phyloP scores from a whole-genome alignment of 768 basidiomycete genomes.

The Boletus coccyginus region DNA sequence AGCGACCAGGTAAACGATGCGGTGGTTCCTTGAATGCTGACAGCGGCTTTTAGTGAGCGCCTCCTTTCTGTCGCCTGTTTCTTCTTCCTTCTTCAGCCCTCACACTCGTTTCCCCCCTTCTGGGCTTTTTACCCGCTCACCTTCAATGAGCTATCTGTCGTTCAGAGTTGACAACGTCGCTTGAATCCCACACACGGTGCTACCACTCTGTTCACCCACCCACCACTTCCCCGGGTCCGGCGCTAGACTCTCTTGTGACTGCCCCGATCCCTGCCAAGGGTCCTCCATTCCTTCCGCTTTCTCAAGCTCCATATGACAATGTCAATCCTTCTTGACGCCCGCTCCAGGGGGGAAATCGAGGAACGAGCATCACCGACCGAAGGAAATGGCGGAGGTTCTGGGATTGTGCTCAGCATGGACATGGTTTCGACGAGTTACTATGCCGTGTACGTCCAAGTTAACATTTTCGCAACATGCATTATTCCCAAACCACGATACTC shows the following conservation, averaged over 20 bases:
- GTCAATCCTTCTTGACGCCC: constrained; percentile 7
- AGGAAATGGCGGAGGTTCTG: constrained; percentile 48
- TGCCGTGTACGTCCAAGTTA: constrained; percentile 45
- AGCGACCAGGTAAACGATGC: neutral
- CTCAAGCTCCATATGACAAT: constrained; percentile 3
- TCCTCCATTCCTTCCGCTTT: neutral
- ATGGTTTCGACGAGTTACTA: constrained; percentile 52
- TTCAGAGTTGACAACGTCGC: constrained; percentile 6
- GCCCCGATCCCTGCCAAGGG: neutral
- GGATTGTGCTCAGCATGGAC: constrained; percentile 57
- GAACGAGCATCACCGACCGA: constrained; percentile 26
- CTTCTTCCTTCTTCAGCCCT: neutral
- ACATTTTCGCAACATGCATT: neutral
- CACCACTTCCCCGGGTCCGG: neutral
- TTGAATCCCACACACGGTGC: constrained; percentile 21
- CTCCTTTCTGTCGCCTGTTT: constrained; percentile 6
- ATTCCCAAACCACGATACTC: neutral
- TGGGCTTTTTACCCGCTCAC: neutral
- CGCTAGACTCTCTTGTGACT: neutral
- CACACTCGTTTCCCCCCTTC: neutral
- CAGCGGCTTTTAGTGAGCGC: neutral
- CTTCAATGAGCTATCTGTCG: constrained; percentile 9
- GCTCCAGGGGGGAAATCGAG: constrained; percentile 7
- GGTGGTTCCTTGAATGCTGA: constrained; percentile 7
- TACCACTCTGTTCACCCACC: constrained; percentile 6